Evolutionary conservation across 2,329 filamentous ascomycete genomes (phyloP), one percentile per base, ranked within the genome.

Genomic region (Penicillium sp.): DNA sequence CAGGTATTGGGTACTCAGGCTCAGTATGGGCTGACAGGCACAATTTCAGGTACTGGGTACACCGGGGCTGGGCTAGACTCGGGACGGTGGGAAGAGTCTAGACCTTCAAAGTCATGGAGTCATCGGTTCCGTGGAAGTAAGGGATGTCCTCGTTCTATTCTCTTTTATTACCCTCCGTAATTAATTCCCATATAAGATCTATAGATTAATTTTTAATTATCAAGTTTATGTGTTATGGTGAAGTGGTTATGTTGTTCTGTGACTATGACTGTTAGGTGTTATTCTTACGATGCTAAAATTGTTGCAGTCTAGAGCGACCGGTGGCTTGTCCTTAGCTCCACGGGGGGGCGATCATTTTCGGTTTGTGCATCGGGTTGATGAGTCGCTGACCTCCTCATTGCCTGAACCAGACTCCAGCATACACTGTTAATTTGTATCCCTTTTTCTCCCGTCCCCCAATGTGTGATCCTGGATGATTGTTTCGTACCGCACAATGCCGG

Each of bases 71-170:
- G 59, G 55, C 60, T 53, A 63, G 61, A 60, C 58, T 56, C 48
- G 45, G 48, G 38, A 48, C n/a, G 43, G 47, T 39, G 29, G 45
- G 21, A 36, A 18, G n/a, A 60, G 56, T 65, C 62, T 65, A 64
- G 62, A 61, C 59, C 60, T 42, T 47, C 32, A 24, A 43, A 58
- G 61, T 65, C 62, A 51, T 65, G 55, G 59, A 65, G 61, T 65
- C 62, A 65, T 65, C 61, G 54, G 56, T 43, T 54, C 49, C 27
- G 31, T 50, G 34, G 34, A 36, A 14, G 34, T 36, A 36, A 36
- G 34, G 34, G 34, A 36, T 36, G 13, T 36, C 34, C 34, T 36
- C 34, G 34, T 24, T 11, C 13, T 34, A 29, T 13, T 45, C 44
- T 13, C 16, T 27, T 29, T 31, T 29, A 27, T 29, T 29, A 27